A percentile compares a stretch with the other conserved stretches of the same genome.
These are phyloP conservation scores for Tremella fuciformis DNA, from an alignment of 768 basidiomycete genomes.

Conservation along the genomic window DNA sequence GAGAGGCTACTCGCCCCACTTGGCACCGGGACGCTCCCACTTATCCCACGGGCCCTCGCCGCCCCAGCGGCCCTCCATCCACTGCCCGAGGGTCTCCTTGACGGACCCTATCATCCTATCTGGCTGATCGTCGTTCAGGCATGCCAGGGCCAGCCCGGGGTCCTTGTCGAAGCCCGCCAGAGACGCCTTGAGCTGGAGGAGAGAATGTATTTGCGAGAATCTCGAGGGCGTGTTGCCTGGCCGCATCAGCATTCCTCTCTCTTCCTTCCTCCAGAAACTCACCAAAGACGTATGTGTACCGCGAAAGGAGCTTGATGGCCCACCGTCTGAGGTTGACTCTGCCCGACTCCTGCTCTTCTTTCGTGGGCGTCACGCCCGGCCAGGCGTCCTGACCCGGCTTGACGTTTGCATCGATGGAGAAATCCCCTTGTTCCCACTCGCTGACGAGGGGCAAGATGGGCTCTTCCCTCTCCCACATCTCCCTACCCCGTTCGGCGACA, in stretches of 20 bases:
- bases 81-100: constrained; percentile 19
- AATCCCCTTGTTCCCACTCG: constrained; percentile 41
- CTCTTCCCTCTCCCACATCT: constrained; percentile 27
- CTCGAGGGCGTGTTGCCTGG: constrained; percentile 29
- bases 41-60: constrained; percentile 5
- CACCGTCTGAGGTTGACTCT: constrained; percentile 34
- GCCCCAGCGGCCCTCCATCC: constrained; percentile 42
- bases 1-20: too few relatives aligned
- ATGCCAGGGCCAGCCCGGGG: constrained; percentile 32
- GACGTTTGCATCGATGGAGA: constrained; percentile 28
- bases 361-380: constrained; percentile 7
- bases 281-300: constrained; percentile 47
- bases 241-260: constrained; percentile 9
- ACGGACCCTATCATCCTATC: constrained; percentile 13
- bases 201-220: constrained; percentile 30
- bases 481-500: neutral
- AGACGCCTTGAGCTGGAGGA: constrained; percentile 14
- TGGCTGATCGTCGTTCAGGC: constrained; percentile 47
- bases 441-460: constrained; percentile 44
- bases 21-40: neutral
- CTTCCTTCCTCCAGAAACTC: constrained; percentile 13
- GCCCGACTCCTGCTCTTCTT: constrained; percentile 4
- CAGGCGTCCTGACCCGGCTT: constrained; percentile 32
- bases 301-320: constrained; percentile 43
- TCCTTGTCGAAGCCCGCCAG: constrained; percentile 19